Evolutionary conservation across 2,329 filamentous ascomycete genomes (phyloP).

Genomic region (Fusarium continuum): DNA sequence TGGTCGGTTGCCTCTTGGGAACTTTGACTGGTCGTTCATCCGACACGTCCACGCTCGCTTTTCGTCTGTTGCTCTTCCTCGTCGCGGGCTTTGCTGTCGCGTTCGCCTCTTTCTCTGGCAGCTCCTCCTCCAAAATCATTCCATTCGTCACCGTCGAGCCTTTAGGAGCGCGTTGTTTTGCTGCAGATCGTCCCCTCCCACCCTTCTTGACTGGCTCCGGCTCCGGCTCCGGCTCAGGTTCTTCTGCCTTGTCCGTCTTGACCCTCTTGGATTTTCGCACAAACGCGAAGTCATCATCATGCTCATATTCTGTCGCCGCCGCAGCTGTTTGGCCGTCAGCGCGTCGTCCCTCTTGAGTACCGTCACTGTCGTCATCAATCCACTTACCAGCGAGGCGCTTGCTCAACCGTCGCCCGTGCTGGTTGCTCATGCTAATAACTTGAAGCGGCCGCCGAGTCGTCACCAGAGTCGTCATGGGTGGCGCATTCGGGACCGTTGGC

Average conservation of each 20-base stretch:
- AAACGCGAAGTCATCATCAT: conserved; percentile 81
- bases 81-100: conserved; percentile 32
- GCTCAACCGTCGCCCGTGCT: conserved; percentile 68
- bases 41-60: conserved; percentile 51
- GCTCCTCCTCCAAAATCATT: conserved; percentile 36
- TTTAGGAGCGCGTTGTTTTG: conserved; percentile 49
- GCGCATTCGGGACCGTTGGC: conserved; percentile 47
- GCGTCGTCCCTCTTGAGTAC: conserved; percentile 3
- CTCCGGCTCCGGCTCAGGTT: conserved; percentile 47
- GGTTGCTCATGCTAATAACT: conserved; percentile 75
- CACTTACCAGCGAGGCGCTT: conserved; percentile 71
- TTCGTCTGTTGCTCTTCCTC: conserved; percentile 52
- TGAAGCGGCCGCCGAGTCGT: conserved; percentile 70
- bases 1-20: conserved; percentile 52
- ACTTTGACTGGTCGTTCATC: conserved; percentile 50
- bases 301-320: conserved; percentile 66
- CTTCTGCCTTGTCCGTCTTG: conserved; percentile 63
- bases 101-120: conserved; percentile 23
- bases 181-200: conserved; percentile 43
- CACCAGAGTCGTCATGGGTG: conserved; percentile 77
- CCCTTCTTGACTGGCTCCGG: conserved; percentile 57
- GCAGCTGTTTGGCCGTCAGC: conserved; percentile 25
- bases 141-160: conserved; percentile 44
- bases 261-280: conserved; percentile 72
- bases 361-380: conserved; percentile 16